Conservation (phyloP, 2,329 filamentous ascomycete genomes). For the Colletotrichum sansevieriae region DNA sequence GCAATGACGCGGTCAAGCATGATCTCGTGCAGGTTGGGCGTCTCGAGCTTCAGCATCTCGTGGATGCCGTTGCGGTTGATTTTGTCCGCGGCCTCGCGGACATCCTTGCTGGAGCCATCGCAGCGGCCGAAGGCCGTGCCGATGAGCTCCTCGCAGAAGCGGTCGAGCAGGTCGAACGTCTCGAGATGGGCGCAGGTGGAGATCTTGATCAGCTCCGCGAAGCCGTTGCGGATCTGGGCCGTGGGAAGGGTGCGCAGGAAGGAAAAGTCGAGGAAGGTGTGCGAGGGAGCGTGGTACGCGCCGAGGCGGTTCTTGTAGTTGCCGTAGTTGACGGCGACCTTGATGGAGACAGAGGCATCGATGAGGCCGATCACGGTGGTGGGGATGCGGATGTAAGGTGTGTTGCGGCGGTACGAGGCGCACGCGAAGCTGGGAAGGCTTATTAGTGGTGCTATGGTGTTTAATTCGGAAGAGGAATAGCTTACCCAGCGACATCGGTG, state of each 20-base stretch:
- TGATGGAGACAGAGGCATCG: conserved; percentile 81
- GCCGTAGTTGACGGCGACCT: conserved; percentile 83
- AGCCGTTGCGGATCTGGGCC: conserved; percentile 79
- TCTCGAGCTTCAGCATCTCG: conserved; percentile 81
- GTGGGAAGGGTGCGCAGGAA: conserved; percentile 77
- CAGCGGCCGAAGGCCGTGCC: conserved; percentile 73
- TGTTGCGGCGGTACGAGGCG: conserved; percentile 78
- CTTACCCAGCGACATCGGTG: conserved; percentile 77
- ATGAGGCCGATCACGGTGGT: conserved; percentile 83
- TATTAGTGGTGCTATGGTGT: conserved; percentile 22
- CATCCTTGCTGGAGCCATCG: conserved; percentile 66
- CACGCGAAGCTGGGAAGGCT: conserved; percentile 70
- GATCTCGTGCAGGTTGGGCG: conserved; percentile 80
- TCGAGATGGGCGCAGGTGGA: conserved; percentile 76
- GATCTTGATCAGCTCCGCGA: conserved; percentile 83
- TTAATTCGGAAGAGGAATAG: conserved; percentile 51
- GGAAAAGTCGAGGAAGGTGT: conserved; percentile 80
- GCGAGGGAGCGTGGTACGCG: conserved; percentile 78
- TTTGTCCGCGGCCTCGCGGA: conserved; percentile 72
- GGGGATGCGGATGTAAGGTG: conserved; percentile 80
- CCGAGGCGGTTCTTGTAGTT: conserved; percentile 82
- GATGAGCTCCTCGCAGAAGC: conserved; percentile 77
- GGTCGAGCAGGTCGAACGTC: conserved; percentile 77
- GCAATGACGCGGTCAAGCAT: conserved; percentile 80
- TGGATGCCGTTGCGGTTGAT: conserved; percentile 78